Conservation (phyloP, 768 basidiomycete species). For the Lentinula raphanica region DNA sequence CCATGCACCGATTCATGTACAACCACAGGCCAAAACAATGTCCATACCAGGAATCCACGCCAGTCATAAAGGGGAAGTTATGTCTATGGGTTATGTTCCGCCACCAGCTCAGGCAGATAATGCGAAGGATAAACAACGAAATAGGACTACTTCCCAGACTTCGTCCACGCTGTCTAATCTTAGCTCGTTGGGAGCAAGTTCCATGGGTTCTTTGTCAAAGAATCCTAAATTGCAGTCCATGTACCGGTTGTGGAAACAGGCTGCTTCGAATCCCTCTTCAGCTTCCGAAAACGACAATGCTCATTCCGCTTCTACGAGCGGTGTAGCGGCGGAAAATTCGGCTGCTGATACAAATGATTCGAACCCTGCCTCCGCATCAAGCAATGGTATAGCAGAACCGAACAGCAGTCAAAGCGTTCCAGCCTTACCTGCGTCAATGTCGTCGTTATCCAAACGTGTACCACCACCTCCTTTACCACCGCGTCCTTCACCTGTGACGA, state of each 20-base stretch:
- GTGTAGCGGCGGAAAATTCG: no score
- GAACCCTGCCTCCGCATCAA: background rate
- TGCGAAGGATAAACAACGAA: conserved; percentile 23
- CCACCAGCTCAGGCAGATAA: conserved; percentile 35
- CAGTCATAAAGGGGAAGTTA: conserved; percentile 77
- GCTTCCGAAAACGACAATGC: background rate
- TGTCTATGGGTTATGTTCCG: conserved; percentile 77
- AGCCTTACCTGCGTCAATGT: conserved; percentile 14
- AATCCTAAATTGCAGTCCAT: conserved; percentile 60
- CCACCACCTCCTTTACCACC: conserved; percentile 38
- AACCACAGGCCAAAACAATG: conserved; percentile 79
- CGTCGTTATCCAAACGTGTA: conserved; percentile 23
- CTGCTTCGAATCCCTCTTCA: background rate
- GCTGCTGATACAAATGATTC: no score
- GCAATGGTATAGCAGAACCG: background rate
- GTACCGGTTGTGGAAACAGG: conserved; percentile 66
- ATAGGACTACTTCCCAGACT: background rate
- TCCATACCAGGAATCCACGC: conserved; percentile 85
- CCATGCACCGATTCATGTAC: conserved; percentile 58
- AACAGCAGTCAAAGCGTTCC: background rate
- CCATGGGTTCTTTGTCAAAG: conserved; percentile 25
- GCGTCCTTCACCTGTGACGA: conserved; percentile 29
- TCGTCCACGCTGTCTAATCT: background rate
- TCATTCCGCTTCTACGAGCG: no score
- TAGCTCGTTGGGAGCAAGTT: background rate